These are phyloP conservation scores for Xylaria longipes DNA, from an alignment of 495 filamentous ascomycete genomes.

Conservation along the genomic window DNA sequence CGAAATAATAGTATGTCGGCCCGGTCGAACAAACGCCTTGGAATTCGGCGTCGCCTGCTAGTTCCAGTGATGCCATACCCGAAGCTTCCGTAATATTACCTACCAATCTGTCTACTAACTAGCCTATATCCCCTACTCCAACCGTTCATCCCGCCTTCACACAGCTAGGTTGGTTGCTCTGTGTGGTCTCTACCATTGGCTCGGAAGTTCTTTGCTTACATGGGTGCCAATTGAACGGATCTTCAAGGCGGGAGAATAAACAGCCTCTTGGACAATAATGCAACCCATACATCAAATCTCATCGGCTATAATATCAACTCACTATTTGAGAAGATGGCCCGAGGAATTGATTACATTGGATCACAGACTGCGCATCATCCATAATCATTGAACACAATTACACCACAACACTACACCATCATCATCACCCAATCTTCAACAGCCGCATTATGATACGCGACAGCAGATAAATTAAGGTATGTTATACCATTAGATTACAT, in stretches of 20 bases:
- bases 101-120: neutral
- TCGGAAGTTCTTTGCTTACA: neutral
- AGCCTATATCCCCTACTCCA: neutral
- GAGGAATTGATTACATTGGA: neutral
- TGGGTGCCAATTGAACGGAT: neutral
- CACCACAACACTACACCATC: neutral
- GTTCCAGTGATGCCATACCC: neutral
- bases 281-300: neutral
- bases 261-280: neutral
- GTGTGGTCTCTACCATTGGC: neutral
- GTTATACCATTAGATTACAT: neutral
- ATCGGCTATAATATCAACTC: neutral
- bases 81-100: neutral
- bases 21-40: neutral
- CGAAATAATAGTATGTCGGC: no score
- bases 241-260: neutral
- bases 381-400: neutral
- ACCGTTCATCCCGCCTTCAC: neutral
- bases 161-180: neutral
- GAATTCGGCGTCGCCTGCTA: neutral
- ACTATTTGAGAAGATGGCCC: neutral
- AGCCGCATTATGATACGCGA: neutral
- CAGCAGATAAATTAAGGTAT: neutral
- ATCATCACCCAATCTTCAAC: neutral
- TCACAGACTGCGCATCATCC: neutral